These are phyloP conservation scores for Termitomyces sp. DNA, from an alignment of 768 basidiomycete genomes.

Conservation along the genomic window DNA sequence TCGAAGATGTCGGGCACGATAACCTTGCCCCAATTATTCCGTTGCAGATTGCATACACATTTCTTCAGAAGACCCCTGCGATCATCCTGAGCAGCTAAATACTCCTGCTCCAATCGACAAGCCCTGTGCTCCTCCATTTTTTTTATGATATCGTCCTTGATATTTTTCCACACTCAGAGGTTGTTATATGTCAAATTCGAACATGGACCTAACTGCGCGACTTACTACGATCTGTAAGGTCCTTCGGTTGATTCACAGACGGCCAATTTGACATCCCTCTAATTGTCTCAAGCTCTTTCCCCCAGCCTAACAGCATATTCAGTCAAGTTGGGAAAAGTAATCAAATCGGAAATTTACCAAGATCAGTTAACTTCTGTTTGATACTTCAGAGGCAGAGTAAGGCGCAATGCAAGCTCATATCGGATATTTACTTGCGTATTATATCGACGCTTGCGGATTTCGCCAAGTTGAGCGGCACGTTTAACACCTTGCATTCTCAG, in stretches of 20 bases:
- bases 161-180: too few species aligned
- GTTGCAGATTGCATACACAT: not conserved
- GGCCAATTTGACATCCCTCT: not conserved
- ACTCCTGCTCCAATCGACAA: too few species aligned
- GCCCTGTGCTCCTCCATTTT: too few species aligned
- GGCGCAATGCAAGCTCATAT: not conserved
- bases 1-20: not conserved
- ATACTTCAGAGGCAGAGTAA: not conserved
- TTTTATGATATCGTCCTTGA: too few species aligned
- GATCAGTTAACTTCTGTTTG: not conserved
- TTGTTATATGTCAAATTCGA: too few species aligned
- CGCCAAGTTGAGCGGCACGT: not conserved
- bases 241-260: too few species aligned
- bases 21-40: not conserved
- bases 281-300: not conserved
- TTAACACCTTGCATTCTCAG: not conserved
- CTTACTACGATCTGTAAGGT: too few species aligned
- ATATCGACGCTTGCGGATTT: not conserved
- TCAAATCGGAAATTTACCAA: not conserved
- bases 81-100: not conserved
- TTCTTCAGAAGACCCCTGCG: not conserved
- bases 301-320: not conserved
- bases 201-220: too few species aligned
- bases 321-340: not conserved
- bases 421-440: not conserved